Evolutionary conservation across 2,329 filamentous ascomycete genomes (phyloP).

Genomic region (Fonsecaea pedrosoi): DNA sequence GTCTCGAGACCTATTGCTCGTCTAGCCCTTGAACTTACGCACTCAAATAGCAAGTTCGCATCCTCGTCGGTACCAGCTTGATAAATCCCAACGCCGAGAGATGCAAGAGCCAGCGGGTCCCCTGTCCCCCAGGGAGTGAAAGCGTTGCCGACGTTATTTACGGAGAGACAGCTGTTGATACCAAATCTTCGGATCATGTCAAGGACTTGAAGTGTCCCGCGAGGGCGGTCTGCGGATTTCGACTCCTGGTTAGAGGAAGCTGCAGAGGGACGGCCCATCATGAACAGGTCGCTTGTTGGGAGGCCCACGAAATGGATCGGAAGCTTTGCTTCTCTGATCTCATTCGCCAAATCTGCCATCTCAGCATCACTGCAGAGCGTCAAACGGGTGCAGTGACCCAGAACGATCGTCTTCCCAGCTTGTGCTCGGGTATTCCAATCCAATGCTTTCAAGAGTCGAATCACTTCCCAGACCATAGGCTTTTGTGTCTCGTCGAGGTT

Average conservation of each 20-base stretch:
- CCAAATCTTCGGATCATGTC: constrained; percentile 65
- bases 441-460: constrained; percentile 58
- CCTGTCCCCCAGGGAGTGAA: constrained; percentile 74
- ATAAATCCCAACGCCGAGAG: constrained; percentile 69
- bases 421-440: constrained; percentile 54
- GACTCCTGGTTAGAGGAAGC: constrained; percentile 19
- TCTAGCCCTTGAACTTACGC: constrained; percentile 55
- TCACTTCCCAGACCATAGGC: constrained; percentile 61
- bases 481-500: constrained; percentile 61
- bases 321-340: constrained; percentile 57
- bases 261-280: constrained; percentile 63
- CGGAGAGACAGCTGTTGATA: constrained; percentile 66
- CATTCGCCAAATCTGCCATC: constrained; percentile 57
- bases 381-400: constrained; percentile 73
- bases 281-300: constrained; percentile 74
- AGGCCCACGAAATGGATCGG: constrained; percentile 72
- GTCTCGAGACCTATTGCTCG: constrained; percentile 46
- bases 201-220: constrained; percentile 69
- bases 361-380: constrained; percentile 61
- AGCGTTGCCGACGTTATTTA: constrained; percentile 77
- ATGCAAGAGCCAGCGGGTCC: constrained; percentile 69
- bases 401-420: constrained; percentile 59
- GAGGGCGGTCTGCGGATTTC: constrained; percentile 46
- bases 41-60: constrained; percentile 64
- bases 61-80: constrained; percentile 68